A percentile compares a stretch with the other conserved stretches of the same genome.
Evolutionary conservation across 441 rosid genomes (phyloP).

Genomic region (California macrophylla): DNA sequence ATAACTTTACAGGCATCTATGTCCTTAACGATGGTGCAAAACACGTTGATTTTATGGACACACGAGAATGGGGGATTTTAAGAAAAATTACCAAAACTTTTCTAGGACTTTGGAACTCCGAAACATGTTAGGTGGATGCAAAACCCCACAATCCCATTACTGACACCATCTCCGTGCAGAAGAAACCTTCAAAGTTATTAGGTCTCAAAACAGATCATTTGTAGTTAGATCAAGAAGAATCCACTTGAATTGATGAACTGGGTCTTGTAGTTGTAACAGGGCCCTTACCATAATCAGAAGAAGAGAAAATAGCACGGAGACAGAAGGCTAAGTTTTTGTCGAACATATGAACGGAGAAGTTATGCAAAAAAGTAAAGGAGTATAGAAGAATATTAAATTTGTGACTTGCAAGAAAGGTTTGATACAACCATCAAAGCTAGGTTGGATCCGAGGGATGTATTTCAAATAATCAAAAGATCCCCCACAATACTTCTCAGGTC

Average conservation of each 20-base stretch:
- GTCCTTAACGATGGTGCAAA: too few relatives aligned
- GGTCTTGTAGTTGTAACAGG: conserved; percentile 33
- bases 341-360: background rate
- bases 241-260: conserved; percentile 58
- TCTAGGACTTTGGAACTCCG: too few relatives aligned
- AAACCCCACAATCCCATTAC: too few relatives aligned
- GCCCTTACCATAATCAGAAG: conserved; percentile 27
- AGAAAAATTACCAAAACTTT: too few relatives aligned
- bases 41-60: too few relatives aligned
- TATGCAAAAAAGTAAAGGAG: background rate
- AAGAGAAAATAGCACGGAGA: conserved; percentile 12
- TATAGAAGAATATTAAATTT: background rate
- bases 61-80: too few relatives aligned
- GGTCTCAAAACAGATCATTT: conserved; percentile 46
- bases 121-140: too few relatives aligned
- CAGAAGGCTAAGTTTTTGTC: background rate
- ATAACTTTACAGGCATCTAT: too few relatives aligned
- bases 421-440: background rate
- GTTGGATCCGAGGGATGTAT: conserved; percentile 27
- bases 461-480: conserved; percentile 37
- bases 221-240: conserved; percentile 45
- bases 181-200: conserved; percentile 47
- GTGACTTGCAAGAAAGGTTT: background rate
- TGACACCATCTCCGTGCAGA: too few relatives aligned
- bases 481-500: conserved; percentile 51